Evolutionary conservation across 306 rosid species (phyloP), one percentile per base, ranked within the genome.

Genomic region (Lathyrus tuberosus): DNA sequence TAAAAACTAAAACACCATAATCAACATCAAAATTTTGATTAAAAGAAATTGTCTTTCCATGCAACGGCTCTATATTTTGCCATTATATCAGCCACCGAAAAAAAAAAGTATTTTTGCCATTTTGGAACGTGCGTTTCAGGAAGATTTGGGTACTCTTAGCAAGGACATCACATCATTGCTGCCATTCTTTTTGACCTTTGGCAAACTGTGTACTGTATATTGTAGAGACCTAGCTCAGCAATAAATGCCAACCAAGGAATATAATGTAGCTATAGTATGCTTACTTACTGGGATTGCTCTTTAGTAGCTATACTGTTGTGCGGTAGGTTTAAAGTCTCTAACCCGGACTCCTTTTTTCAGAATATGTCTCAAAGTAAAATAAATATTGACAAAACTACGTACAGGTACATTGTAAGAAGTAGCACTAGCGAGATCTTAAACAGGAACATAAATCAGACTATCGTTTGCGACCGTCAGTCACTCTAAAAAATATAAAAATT

Each of bases 261-360:
- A n/a, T n/a, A n/a, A n/a, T n/a, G n/a, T n/a, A n/a, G 57, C 24
- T 16, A 47, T 7, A 5, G 9, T 44, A 44, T 17, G 26, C 10
- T 49, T 10, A 26, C 12, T 52, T n/a, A n/a, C n/a, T n/a, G 33
- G 10, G 8, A 53, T 20, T 22, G 15, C 7, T 53, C 8, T 5
- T 24, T 15, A 54, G 16, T 54, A 54, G 61, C 15, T 12, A 24
- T 54, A 54, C 37, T 54, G 35, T 13, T 22, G 37, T 54, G 35
- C 12, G 16, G 24, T 54, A 13, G 16, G 61, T 24, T 24, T 54
- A 54, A 75, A 62, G 16, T 51, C 65, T 76, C 62, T 51, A 68
- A 46, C 49, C 64, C 5, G 11, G 68, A 42, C 63, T 10, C 70
- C 73, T 69, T 76, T 76, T 78, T 69, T 69, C 79, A 73, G 77